These are phyloP conservation scores for Phascolomyces articulosus DNA, from an alignment of 371 early-diverging fungal species.

Conservation along the genomic window DNA sequence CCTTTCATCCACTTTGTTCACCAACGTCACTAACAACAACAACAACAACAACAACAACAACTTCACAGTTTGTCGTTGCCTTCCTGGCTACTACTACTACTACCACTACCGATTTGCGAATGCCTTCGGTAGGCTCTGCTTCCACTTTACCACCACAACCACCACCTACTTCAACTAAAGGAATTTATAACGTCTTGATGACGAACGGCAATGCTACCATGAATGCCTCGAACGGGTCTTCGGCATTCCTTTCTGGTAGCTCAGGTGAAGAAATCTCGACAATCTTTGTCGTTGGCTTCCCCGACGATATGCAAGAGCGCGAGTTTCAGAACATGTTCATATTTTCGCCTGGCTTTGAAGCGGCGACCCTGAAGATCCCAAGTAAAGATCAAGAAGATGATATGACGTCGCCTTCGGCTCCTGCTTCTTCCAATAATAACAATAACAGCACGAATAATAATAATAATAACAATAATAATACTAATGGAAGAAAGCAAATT, in stretches of 20 bases:
- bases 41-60: neutral
- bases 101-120: slow-evolving; percentile 7
- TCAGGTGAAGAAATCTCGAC: slow-evolving; percentile 74
- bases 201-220: slow-evolving; percentile 8
- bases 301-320: slow-evolving; percentile 93
- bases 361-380: slow-evolving; percentile 86
- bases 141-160: neutral
- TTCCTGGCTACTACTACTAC: neutral
- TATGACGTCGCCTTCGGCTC: slow-evolving; percentile 7
- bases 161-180: neutral
- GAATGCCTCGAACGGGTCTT: slow-evolving; percentile 5
- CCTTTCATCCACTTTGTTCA: slow-evolving; percentile 1
- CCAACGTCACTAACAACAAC: neutral
- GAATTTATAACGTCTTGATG: slow-evolving; percentile 16
- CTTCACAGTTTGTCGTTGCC: slow-evolving; percentile 1
- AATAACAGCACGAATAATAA: neutral
- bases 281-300: slow-evolving; percentile 96
- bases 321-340: slow-evolving; percentile 97
- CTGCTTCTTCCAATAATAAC: neutral
- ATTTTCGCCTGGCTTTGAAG: slow-evolving; percentile 93
- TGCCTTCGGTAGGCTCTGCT: slow-evolving; percentile 1
- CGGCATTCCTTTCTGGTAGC: neutral
- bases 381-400: slow-evolving; percentile 60
- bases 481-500: slow-evolving; percentile 23
- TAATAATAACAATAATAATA: slow-evolving; percentile 1